phyloP scores from a whole-genome alignment of 805 yeast genomes.

The Maudiozyma serrabonitensis region DNA sequence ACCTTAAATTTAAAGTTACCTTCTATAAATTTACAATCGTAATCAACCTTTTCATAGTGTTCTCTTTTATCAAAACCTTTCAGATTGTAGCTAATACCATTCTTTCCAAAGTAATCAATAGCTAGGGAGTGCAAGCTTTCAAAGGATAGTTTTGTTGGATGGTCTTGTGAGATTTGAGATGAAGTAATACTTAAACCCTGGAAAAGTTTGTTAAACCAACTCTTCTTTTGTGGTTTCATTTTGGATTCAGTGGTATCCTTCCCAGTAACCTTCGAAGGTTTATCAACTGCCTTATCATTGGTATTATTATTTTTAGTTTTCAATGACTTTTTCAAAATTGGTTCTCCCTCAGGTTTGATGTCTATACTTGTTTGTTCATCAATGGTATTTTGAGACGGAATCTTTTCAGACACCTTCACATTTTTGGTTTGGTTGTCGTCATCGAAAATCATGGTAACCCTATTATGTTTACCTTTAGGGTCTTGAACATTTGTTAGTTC shows the following conservation, averaged over 20 bases:
- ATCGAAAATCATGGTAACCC: slow-evolving; percentile 26
- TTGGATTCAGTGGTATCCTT: not conserved
- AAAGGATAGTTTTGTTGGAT: slow-evolving; percentile 19
- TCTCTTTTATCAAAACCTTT: slow-evolving; percentile 14
- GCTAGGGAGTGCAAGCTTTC: slow-evolving; percentile 24
- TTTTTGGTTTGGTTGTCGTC: slow-evolving; percentile 15
- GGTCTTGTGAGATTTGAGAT: slow-evolving; percentile 10
- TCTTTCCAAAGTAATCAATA: slow-evolving; percentile 19
- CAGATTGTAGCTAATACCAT: slow-evolving; percentile 20
- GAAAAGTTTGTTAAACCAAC: slow-evolving; percentile 23
- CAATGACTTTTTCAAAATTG: not conserved
- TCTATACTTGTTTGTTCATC: too few relatives aligned
- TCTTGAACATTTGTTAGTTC: not conserved
- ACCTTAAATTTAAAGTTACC: slow-evolving; percentile 24
- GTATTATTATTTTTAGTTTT: not conserved
- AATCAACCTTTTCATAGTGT: slow-evolving; percentile 17
- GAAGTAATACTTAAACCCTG: slow-evolving; percentile 11
- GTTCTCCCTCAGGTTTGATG: not conserved
- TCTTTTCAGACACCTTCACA: not conserved
- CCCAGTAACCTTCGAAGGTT: not conserved
- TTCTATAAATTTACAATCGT: slow-evolving; percentile 21
- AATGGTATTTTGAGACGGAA: not conserved
- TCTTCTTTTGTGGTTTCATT: not conserved
- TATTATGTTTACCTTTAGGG: slow-evolving; percentile 7
- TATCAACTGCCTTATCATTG: not conserved